Evolutionary conservation across 2,329 filamentous ascomycete genomes (phyloP), one percentile per base, ranked within the genome.

Genomic region (Penicillium hesseltinei): DNA sequence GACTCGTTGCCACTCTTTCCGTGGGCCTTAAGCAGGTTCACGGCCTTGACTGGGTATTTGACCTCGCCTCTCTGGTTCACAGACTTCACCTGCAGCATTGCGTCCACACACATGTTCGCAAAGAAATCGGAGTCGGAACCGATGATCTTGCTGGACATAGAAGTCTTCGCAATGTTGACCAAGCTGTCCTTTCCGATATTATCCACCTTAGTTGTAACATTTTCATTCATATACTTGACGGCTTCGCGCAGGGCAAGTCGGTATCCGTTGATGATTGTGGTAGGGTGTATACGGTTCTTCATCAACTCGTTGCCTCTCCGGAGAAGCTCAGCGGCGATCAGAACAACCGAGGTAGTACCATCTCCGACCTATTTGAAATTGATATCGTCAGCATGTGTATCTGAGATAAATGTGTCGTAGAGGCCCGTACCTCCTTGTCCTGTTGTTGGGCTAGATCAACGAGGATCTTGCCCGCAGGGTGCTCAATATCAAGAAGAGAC

Each of bases 201-300:
- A 71, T 97, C 93, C 56, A 97, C 93, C 80, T 95, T 96, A 70
- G 91, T 91, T 82, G 91, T 93, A 76, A 99, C 89, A 76, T 97
- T 96, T 78, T 99, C 94, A 79, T 91, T 93, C 88, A 99, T 95
- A 80, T 97, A 99, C 80, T 96, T 95, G 74, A 99, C 88, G 58
- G 94, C 94, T 82, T 99, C 94, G 71, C 94, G 86, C 66, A 99
- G 84, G 60, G 94, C 94, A 70, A 99, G 85, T 71, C 94, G 86
- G 84, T 99, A 99, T 71, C 94, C 94, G 61, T 92, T 97, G 75
- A 99, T 99, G 79, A 99, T 97, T 60, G 95, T 99, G 27, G 94
- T 99, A 56, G 94, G 95, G 80, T 99, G 94, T 85, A 99, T 99
- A 76, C 92, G 90, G 85, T 97, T 99, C 84, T 94, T 97, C 90